Conservation (phyloP, 148 eudicot genomes). For the Persicaria tinctoria region DNA sequence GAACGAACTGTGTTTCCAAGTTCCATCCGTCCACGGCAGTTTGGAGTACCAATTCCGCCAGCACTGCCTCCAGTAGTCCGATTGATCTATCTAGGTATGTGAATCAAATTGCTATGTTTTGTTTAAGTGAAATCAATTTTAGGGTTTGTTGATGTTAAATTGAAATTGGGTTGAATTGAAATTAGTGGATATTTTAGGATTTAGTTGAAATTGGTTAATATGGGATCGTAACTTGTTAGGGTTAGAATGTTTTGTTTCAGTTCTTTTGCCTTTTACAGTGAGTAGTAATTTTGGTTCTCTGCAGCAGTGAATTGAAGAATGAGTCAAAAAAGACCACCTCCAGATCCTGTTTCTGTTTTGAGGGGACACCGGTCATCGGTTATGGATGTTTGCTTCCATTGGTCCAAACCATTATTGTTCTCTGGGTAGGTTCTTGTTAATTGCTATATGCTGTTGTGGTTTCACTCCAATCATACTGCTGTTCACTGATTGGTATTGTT, state of each 20-base stretch:
- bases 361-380: constrained; percentile 98
- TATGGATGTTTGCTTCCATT: constrained; percentile 73
- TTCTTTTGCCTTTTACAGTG: background rate
- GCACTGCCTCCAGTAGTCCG: too few relatives aligned
- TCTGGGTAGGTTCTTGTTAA: constrained; percentile 39
- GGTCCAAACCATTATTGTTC: constrained; percentile 51
- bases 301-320: constrained; percentile 22
- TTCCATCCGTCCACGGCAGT: too few relatives aligned
- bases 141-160: too few relatives aligned
- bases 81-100: too few relatives aligned
- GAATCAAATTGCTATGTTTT: too few relatives aligned
- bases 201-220: too few relatives aligned
- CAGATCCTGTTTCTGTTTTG: constrained; percentile 75
- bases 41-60: too few relatives aligned
- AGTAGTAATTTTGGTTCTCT: background rate
- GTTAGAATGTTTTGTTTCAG: background rate
- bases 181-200: too few relatives aligned
- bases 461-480: constrained; percentile 1
- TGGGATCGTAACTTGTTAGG: background rate
- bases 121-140: too few relatives aligned
- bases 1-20: too few relatives aligned
- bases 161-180: too few relatives aligned
- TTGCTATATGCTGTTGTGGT: background rate
- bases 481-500: constrained; percentile 10
- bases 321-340: constrained; percentile 77